phyloP scores from a whole-genome alignment of 805 yeast genomes.

The Schwanniomyces yamadae region DNA sequence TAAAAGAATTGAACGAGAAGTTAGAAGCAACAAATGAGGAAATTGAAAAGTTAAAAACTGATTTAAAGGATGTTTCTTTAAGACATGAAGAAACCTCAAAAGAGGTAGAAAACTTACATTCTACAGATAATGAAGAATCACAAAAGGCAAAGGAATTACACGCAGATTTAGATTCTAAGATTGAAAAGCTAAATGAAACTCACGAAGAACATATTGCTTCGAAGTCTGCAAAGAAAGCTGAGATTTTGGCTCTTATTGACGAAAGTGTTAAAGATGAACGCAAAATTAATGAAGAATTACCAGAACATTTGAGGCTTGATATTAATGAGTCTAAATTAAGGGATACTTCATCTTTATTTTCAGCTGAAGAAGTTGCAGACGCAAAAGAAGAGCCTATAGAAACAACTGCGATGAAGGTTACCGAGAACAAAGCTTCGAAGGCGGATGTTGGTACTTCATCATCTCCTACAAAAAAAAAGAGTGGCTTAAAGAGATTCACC shows the following conservation, averaged over 20 bases:
- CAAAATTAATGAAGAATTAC: slow-evolving; percentile 48
- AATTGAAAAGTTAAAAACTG: slow-evolving; percentile 31
- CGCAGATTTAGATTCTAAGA: slow-evolving; percentile 41
- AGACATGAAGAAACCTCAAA: slow-evolving; percentile 41
- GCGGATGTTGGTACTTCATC: slow-evolving; percentile 8
- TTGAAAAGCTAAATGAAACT: slow-evolving; percentile 40
- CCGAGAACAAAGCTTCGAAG: neutral
- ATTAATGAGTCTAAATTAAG: slow-evolving; percentile 35
- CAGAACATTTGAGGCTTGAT: slow-evolving; percentile 48
- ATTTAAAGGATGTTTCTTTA: slow-evolving; percentile 31
- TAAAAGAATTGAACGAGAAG: slow-evolving; percentile 44
- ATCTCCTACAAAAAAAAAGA: slow-evolving; percentile 8
- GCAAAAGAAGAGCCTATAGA: slow-evolving; percentile 7
- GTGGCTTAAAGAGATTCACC: slow-evolving; percentile 21
- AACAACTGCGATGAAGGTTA: slow-evolving; percentile 1
- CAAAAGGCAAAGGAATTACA: slow-evolving; percentile 24
- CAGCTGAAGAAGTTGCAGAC: slow-evolving; percentile 21
- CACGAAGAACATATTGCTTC: slow-evolving; percentile 35
- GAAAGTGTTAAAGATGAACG: slow-evolving; percentile 46
- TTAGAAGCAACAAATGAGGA: slow-evolving; percentile 41
- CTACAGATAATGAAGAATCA: slow-evolving; percentile 22
- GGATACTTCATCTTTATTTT: slow-evolving; percentile 40
- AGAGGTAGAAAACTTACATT: slow-evolving; percentile 37
- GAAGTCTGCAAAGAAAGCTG: slow-evolving; percentile 35
- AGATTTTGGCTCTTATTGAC: slow-evolving; percentile 29